Base-by-base conservation (phyloP, 805 yeast species). In the Starmerella kuoi region DNA sequence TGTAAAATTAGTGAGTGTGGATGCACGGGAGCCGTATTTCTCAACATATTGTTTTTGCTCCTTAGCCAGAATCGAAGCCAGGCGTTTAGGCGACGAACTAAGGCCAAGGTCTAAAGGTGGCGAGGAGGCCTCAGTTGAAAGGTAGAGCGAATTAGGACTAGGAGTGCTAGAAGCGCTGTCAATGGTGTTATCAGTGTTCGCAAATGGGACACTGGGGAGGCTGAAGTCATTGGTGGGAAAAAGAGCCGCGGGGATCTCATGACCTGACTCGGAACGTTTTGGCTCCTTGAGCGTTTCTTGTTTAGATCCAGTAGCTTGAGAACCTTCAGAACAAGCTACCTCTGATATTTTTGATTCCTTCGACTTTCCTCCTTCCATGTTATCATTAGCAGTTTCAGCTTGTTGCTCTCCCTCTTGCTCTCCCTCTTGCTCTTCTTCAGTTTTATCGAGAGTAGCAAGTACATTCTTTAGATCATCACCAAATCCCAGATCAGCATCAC, bases 401-500 rank as follows among this genome's bases (percentile, higher is more conserved):
- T 21, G 17, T 12, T 22, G 19, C 21, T 17, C 8, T 9, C 30
- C 27, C 18, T 19, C 14, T 4, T 34, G 31, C 15, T 24, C 35
- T n/a, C 5, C 17, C 6, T 7, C 9, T n/a, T 19, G 14, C 26
- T 41, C 40, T 15, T 27, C 40, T 18, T 37, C 36, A 26, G 31
- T 20, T 28, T 45, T 30, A 21, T 49, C 49, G 7, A 45, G 31
- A 6, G 44, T 32, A 9, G 39, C 26, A 1, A 50, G 40, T 5
- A 50, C 28, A 12, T 15, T 23, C 30, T 48, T 50, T 17, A 50
- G 38, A 25, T 50, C 52, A 15, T 50, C 54, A 8, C 52, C 52
- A 38, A 50, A 49, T 5, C 47, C 48, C 7, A 33, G 14, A 22
- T 45, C 49, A n/a, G 37, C 24, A 6, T 35, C 33, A 8, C 28